A percentile compares a stretch with the other conserved stretches of the same genome.
Conservation (phyloP, 1,284 basidiomycete genomes). For the Agroathelia rolfsii region DNA sequence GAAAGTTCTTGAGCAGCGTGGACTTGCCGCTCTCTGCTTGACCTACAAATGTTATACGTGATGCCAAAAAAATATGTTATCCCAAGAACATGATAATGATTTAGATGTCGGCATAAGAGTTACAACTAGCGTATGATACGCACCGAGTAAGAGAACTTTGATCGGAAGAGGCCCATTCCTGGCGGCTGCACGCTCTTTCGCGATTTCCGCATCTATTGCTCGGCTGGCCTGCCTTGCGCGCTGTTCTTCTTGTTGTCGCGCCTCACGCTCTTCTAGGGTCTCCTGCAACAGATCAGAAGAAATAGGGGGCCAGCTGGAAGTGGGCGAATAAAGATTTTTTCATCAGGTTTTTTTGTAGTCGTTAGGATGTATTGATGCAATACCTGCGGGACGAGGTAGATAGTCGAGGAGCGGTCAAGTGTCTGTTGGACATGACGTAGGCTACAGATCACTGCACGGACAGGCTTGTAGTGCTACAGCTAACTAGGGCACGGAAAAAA, state of each 20-base stretch:
- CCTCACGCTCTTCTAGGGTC: conserved; percentile 25
- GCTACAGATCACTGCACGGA: no score
- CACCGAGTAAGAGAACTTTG: conserved; percentile 48
- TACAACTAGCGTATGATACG: conserved; percentile 12
- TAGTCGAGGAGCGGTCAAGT: conserved; percentile 8
- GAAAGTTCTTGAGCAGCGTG: conserved; percentile 56
- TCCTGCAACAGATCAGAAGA: no score
- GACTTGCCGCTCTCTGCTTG: conserved; percentile 62
- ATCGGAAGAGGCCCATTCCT: conserved; percentile 28
- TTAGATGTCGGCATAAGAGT: not conserved
- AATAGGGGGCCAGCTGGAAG: no score
- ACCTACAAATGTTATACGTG: no score
- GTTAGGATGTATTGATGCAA: no score
- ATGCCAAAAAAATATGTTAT: no score
- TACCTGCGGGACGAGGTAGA: conserved; percentile 17
- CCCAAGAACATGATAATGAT: conserved; percentile 7
- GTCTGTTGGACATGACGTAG: no score
- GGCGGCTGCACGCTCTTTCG: conserved; percentile 30
- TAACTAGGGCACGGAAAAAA: no score
- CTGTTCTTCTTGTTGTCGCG: conserved; percentile 34
- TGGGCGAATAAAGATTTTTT: no score
- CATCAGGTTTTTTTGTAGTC: no score
- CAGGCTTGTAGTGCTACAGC: no score
- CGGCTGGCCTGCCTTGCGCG: conserved; percentile 46
- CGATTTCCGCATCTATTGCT: conserved; percentile 40